phyloP scores from a whole-genome alignment of 495 filamentous ascomycete genomes.

The Extremus antarcticus region DNA sequence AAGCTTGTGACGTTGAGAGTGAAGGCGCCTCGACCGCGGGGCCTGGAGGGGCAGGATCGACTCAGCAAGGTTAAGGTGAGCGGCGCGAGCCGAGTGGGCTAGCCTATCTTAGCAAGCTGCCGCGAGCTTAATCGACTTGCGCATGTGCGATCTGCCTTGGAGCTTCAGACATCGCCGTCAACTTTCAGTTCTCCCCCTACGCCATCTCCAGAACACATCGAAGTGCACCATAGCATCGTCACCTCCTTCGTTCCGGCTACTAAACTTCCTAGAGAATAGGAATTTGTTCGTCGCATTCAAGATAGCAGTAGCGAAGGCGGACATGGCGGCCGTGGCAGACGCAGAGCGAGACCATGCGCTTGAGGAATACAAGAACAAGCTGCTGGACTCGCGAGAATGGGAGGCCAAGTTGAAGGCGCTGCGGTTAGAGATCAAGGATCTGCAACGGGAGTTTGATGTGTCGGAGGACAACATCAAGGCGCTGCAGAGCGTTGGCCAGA shows the following conservation, averaged over 20 bases:
- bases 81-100: neutral
- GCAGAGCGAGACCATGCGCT: conserved; percentile 73
- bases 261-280: too few relatives aligned
- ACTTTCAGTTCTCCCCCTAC: neutral
- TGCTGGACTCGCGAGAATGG: conserved; percentile 95
- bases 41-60: neutral
- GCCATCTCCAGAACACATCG: neutral
- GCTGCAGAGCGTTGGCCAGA: conserved; percentile 96
- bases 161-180: neutral
- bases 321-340: conserved; percentile 19
- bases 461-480: conserved; percentile 99
- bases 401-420: conserved; percentile 91
- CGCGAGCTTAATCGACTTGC: neutral
- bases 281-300: too few relatives aligned
- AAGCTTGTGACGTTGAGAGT: neutral
- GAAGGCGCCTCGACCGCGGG: neutral
- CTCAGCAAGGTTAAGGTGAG: neutral
- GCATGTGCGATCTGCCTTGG: neutral
- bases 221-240: too few relatives aligned
- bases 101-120: neutral
- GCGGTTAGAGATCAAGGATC: conserved; percentile 84
- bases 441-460: conserved; percentile 88
- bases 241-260: too few relatives aligned
- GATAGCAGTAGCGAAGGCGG: too few relatives aligned
- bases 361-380: conserved; percentile 79